These are phyloP conservation scores for Batkoa obscura DNA, from an alignment of 371 early-diverging fungal species.

Conservation along the genomic window DNA sequence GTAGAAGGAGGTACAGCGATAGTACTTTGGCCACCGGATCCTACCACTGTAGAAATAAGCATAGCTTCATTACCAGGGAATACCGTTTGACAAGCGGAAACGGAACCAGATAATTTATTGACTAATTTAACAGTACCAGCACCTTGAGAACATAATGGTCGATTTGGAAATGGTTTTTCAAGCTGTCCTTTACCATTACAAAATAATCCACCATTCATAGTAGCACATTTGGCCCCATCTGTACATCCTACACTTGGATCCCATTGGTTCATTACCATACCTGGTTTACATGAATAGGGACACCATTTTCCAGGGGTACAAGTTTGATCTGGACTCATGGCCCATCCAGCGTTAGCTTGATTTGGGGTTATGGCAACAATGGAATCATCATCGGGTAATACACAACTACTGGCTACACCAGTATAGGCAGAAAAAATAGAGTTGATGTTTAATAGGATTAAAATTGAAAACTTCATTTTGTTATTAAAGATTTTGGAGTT, in stretches of 20 bases:
- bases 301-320: constrained; percentile 6
- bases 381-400: constrained; percentile 2
- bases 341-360: constrained; percentile 20
- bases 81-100: constrained; percentile 6
- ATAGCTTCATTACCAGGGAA: constrained; percentile 9
- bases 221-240: neutral
- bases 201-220: constrained; percentile 6
- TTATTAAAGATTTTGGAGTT: too few species aligned
- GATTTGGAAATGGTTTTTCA: neutral
- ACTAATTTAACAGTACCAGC: neutral
- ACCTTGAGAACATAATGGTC: neutral
- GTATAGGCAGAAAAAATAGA: too few species aligned
- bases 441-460: too few species aligned
- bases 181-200: neutral
- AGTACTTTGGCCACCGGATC: neutral
- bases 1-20: neutral
- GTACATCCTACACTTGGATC: neutral
- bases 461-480: too few species aligned
- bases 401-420: neutral
- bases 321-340: constrained; percentile 13
- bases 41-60: constrained; percentile 6
- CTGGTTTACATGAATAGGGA: constrained; percentile 7
- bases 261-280: constrained; percentile 3
- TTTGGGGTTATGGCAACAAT: constrained; percentile 16
- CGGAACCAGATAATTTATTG: neutral